Conservation (phyloP, 176 grass and related monocot genomes). For the Microstegium vimineum region DNA sequence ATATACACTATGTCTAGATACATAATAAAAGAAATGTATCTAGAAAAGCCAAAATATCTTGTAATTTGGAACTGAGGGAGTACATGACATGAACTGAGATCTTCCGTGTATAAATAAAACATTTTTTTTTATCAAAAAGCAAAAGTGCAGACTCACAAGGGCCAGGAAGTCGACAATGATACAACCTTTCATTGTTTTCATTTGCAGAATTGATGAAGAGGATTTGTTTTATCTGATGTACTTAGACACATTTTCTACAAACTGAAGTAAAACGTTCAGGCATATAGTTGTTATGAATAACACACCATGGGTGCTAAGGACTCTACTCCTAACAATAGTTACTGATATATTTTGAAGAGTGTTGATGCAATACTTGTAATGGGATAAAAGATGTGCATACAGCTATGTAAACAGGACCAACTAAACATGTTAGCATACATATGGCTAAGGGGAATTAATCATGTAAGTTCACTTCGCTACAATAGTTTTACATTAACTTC, state of each 20-base stretch:
- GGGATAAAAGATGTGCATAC: not conserved
- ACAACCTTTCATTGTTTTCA: slow-evolving; percentile 7
- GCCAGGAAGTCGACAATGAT: slow-evolving; percentile 1
- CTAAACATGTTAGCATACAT: slow-evolving; percentile 10
- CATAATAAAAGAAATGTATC: too few relatives aligned
- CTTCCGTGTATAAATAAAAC: slow-evolving; percentile 5
- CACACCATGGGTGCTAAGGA: not conserved
- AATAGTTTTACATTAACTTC: not conserved
- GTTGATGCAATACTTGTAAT: not conserved
- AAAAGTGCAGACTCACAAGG: not conserved
- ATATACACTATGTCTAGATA: too few relatives aligned
- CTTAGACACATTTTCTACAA: slow-evolving; percentile 8
- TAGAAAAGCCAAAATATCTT: too few relatives aligned
- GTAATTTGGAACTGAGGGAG: too few relatives aligned
- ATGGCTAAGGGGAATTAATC: not conserved
- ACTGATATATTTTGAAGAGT: not conserved
- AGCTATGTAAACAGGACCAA: not conserved
- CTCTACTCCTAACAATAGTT: not conserved
- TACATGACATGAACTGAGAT: not conserved
- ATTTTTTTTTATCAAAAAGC: not conserved
- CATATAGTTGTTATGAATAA: not conserved
- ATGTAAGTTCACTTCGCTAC: not conserved
- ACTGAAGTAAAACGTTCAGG: slow-evolving; percentile 2
- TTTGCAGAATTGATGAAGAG: not conserved
- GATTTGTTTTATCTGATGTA: slow-evolving; percentile 19